Percentiles rank a stretch among this genome's conserved stretches.
phyloP scores from a whole-genome alignment of 2,329 filamentous ascomycete species.

The Fusarium fujikuroi region DNA sequence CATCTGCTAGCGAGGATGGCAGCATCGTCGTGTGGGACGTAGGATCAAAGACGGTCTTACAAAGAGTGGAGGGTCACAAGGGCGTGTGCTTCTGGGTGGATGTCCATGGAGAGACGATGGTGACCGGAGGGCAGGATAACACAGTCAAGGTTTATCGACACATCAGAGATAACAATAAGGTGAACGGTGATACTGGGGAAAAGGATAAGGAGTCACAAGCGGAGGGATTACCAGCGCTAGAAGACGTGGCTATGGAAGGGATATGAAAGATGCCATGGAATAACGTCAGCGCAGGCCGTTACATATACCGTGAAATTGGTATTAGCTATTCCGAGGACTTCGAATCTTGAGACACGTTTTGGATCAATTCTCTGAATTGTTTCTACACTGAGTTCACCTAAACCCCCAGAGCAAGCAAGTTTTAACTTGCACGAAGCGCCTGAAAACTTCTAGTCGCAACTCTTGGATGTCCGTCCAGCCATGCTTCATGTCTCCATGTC shows the following conservation, averaged over 20 bases:
- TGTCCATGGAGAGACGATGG: slow-evolving; percentile 65
- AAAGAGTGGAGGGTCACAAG: slow-evolving; percentile 66
- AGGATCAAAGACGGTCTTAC: slow-evolving; percentile 82
- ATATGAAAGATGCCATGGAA: too few relatives aligned
- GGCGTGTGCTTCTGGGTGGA: slow-evolving; percentile 76
- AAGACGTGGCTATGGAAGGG: slow-evolving; percentile 54
- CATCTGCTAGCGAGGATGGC: slow-evolving; percentile 88
- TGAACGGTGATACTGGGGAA: slow-evolving; percentile 30
- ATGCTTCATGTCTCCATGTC: too few relatives aligned
- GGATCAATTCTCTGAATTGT: too few relatives aligned
- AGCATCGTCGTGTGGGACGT: slow-evolving; percentile 91
- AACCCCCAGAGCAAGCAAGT: too few relatives aligned
- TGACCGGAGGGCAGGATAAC: slow-evolving; percentile 66
- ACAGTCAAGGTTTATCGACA: slow-evolving; percentile 62
- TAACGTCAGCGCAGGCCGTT: too few relatives aligned
- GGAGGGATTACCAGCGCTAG: slow-evolving; percentile 57
- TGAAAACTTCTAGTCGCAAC: too few relatives aligned
- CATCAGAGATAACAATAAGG: slow-evolving; percentile 19
- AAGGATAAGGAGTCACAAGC: slow-evolving; percentile 62
- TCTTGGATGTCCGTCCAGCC: too few relatives aligned
- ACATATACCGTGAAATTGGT: too few relatives aligned
- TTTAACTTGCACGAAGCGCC: too few relatives aligned
- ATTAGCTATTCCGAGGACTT: too few relatives aligned
- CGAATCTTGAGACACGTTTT: too few relatives aligned
- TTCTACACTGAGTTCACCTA: too few relatives aligned